These are phyloP conservation scores for Monosporascus sp. DNA, from an alignment of 2,329 filamentous ascomycete species.

Conservation along the genomic window DNA sequence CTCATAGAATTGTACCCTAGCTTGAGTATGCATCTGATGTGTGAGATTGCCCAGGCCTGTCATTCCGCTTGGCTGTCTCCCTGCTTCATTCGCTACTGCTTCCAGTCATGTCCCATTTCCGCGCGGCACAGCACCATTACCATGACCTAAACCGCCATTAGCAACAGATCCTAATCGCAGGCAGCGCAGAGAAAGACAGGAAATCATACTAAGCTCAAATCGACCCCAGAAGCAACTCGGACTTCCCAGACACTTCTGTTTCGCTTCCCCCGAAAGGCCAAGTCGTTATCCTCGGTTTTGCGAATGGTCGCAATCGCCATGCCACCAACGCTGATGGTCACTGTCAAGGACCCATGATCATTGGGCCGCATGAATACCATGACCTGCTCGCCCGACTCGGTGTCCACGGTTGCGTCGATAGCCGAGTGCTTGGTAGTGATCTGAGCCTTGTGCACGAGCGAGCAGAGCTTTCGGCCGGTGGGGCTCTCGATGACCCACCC, in stretches of 20 bases:
- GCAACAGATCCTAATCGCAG: neutral
- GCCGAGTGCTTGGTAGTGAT: conserved; percentile 5
- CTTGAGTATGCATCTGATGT: too few relatives aligned
- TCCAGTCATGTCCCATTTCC: conserved; percentile 6
- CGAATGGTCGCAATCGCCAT: conserved; percentile 3
- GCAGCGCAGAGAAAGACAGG: neutral
- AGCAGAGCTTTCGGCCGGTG: conserved; percentile 6
- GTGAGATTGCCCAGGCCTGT: too few relatives aligned
- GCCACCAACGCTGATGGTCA: neutral
- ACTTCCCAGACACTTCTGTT: conserved; percentile 5
- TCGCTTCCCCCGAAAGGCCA: neutral
- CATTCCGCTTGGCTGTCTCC: too few relatives aligned
- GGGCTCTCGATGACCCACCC: conserved; percentile 9
- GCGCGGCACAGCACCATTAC: conserved; percentile 7
- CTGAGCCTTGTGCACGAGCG: conserved; percentile 7
- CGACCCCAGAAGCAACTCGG: conserved; percentile 5
- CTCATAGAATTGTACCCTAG: too few relatives aligned
- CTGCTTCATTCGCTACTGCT: neutral
- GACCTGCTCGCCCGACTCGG: conserved; percentile 9
- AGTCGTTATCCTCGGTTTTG: conserved; percentile 3
- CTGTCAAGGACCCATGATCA: neutral
- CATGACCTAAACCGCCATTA: conserved; percentile 1
- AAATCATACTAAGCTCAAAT: conserved; percentile 4
- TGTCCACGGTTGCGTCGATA: conserved; percentile 10
- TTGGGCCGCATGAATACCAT: conserved; percentile 4